phyloP scores from a whole-genome alignment of 371 early-diverging fungal species.

The Saksenaea oblongispora region DNA sequence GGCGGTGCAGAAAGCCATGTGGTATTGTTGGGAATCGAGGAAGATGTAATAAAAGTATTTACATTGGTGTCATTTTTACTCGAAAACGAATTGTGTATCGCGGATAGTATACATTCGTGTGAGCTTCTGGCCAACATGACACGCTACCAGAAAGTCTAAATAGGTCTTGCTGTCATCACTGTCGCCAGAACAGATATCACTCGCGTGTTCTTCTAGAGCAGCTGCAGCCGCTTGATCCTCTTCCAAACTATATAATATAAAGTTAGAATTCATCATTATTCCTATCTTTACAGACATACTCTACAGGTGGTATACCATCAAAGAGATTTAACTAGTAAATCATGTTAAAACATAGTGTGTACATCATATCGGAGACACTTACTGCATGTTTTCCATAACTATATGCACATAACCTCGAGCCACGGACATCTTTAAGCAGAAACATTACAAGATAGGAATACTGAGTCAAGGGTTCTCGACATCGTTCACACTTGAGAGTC shows the following conservation, averaged over 20 bases:
- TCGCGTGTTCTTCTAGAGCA: background rate
- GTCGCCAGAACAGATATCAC: background rate
- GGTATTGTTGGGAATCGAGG: too few relatives aligned
- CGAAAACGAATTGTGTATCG: background rate
- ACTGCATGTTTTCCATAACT: conserved; percentile 18
- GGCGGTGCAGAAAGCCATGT: too few relatives aligned
- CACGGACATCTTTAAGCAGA: conserved; percentile 11
- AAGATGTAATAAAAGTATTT: background rate
- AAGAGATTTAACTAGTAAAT: background rate
- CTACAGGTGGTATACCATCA: background rate
- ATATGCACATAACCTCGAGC: conserved; percentile 1
- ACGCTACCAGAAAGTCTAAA: background rate
- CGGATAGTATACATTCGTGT: background rate
- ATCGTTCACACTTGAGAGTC: conserved; percentile 2
- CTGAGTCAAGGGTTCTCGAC: background rate
- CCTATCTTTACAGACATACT: background rate
- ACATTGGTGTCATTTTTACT: background rate
- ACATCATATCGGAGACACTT: background rate
- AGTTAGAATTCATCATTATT: background rate
- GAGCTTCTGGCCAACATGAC: background rate
- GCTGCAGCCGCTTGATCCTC: background rate
- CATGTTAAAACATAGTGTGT: background rate
- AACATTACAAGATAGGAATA: conserved; percentile 12
- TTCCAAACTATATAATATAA: background rate
- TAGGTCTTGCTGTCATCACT: background rate